Evolutionary conservation across 2,329 filamentous ascomycete species (phyloP).

Genomic region (Verticillium tricorpus): DNA sequence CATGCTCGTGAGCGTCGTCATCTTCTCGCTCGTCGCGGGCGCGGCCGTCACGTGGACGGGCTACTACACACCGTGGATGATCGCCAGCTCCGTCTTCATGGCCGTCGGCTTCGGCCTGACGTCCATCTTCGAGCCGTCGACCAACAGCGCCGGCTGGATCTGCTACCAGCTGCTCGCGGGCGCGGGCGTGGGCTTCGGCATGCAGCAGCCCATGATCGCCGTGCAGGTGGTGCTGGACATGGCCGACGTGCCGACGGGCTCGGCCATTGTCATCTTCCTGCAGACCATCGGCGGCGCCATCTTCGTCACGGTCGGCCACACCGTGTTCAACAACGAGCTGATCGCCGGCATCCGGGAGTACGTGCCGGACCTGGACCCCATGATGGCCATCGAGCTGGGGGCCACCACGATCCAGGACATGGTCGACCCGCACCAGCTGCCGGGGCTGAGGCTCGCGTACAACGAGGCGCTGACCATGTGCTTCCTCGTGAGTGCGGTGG

Average conservation of each 20-base stretch:
- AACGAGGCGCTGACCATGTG: slow-evolving; percentile 37
- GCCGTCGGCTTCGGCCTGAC: slow-evolving; percentile 36
- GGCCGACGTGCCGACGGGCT: slow-evolving; percentile 39
- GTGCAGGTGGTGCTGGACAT: slow-evolving; percentile 38
- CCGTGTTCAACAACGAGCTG: slow-evolving; percentile 45
- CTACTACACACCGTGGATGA: slow-evolving; percentile 41
- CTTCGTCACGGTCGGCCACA: slow-evolving; percentile 47
- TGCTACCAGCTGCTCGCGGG: slow-evolving; percentile 40
- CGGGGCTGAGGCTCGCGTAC: slow-evolving; percentile 34
- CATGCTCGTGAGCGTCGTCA: slow-evolving; percentile 30
- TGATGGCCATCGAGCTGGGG: slow-evolving; percentile 19
- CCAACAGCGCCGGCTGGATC: slow-evolving; percentile 32
- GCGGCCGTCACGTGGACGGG: slow-evolving; percentile 30
- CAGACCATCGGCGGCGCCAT: slow-evolving; percentile 39
- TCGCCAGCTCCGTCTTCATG: slow-evolving; percentile 26
- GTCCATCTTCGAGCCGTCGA: slow-evolving; percentile 31
- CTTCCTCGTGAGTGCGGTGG: slow-evolving; percentile 38
- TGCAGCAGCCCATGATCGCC: slow-evolving; percentile 41
- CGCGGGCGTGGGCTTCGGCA: slow-evolving; percentile 34
- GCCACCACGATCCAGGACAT: slow-evolving; percentile 19
- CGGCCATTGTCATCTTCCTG: slow-evolving; percentile 40
- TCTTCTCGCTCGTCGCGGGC: slow-evolving; percentile 28
- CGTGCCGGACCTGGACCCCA: slow-evolving; percentile 28
- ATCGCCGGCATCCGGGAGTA: slow-evolving; percentile 28
- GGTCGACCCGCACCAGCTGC: slow-evolving; percentile 22